These are phyloP conservation scores for Candida maesae DNA, from an alignment of 805 yeast species.

Conservation along the genomic window DNA sequence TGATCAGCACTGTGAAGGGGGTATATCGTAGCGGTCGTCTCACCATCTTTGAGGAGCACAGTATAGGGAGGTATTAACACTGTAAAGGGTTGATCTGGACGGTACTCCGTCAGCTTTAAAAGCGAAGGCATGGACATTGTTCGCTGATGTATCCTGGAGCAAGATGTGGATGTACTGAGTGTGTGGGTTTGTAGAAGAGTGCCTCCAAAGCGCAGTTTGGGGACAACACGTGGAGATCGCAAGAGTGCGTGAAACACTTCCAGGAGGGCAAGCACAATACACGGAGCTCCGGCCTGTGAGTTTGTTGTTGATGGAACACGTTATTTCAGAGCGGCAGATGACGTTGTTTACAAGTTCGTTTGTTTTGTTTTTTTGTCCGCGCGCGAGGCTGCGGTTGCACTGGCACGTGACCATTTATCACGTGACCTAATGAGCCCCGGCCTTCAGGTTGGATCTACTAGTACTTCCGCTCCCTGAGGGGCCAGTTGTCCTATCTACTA, in stretches of 20 bases:
- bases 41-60: conserved; percentile 78
- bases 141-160: no score
- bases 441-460: no score
- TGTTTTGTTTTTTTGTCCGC: conserved; percentile 3
- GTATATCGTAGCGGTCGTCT: conserved; percentile 88
- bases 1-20: conserved; percentile 68
- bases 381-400: not conserved
- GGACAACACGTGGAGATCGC: no score
- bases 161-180: no score
- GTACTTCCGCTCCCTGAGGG: no score
- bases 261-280: no score
- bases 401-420: no score
- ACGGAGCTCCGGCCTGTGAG: not conserved
- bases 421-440: no score
- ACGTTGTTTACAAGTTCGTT: not conserved
- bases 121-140: conserved; percentile 12
- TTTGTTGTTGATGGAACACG: not conserved
- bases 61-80: conserved; percentile 54
- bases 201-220: no score
- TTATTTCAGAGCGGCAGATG: not conserved
- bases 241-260: not conserved
- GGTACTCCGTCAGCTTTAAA: conserved; percentile 15
- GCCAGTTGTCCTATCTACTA: no score
- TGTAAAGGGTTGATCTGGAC: conserved; percentile 25
- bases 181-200: no score